Evolutionary conservation across 352 stramenopile species (phyloP).

Genomic region (Phytophthora sojae): DNA sequence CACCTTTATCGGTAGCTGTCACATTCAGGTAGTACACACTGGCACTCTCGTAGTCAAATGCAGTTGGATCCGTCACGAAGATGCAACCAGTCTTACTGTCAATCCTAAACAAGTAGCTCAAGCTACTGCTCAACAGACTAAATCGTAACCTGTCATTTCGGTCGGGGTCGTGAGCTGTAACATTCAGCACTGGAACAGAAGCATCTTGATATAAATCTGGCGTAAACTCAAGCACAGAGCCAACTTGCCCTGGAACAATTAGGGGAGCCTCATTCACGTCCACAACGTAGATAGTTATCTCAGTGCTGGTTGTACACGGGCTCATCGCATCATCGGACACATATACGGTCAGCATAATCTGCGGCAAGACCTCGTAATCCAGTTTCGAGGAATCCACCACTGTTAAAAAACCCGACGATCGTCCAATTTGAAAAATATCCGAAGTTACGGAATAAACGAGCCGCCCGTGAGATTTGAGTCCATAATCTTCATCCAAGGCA

Average conservation of each 20-base stretch:
- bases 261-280: slow-evolving; percentile 61
- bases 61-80: slow-evolving; percentile 41
- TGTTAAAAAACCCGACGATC: slow-evolving; percentile 10
- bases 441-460: slow-evolving; percentile 26
- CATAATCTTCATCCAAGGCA: slow-evolving; percentile 33
- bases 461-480: slow-evolving; percentile 10
- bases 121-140: slow-evolving; percentile 22
- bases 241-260: slow-evolving; percentile 35
- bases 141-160: slow-evolving; percentile 20
- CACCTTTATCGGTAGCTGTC: slow-evolving; percentile 43
- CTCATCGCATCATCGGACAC: slow-evolving; percentile 29
- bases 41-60: slow-evolving; percentile 56
- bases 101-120: slow-evolving; percentile 51
- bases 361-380: slow-evolving; percentile 21
- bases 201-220: slow-evolving; percentile 27
- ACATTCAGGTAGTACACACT: slow-evolving; percentile 28
- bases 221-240: slow-evolving; percentile 51
- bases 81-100: slow-evolving; percentile 46
- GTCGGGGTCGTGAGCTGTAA: slow-evolving; percentile 27
- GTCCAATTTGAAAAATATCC: slow-evolving; percentile 28
- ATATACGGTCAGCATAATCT: slow-evolving; percentile 23
- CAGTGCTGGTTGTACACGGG: slow-evolving; percentile 27
- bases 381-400: slow-evolving; percentile 22
- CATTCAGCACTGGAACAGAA: slow-evolving; percentile 33
- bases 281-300: slow-evolving; percentile 24